These are phyloP conservation scores for Galerina marginata DNA, from an alignment of 768 basidiomycete species.

Conservation along the genomic window DNA sequence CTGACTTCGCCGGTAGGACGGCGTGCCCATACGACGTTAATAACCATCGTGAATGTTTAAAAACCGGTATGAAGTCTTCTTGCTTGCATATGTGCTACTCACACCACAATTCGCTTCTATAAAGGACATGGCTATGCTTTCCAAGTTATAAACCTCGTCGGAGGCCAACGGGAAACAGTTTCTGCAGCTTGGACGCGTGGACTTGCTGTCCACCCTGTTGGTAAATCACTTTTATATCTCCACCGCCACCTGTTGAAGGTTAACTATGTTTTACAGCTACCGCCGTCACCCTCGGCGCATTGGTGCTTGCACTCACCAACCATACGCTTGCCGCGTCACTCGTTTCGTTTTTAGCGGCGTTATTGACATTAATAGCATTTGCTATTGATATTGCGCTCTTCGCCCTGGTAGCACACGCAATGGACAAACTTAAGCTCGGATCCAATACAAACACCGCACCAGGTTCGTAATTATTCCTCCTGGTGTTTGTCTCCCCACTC, in stretches of 20 bases:
- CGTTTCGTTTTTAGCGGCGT: slow-evolving; percentile 69
- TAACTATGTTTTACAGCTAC: slow-evolving; percentile 37
- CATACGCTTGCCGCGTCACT: slow-evolving; percentile 67
- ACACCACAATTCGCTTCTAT: neutral
- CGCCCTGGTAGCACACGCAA: slow-evolving; percentile 61
- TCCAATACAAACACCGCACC: slow-evolving; percentile 60
- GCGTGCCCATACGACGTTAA: slow-evolving; percentile 56
- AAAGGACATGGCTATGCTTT: slow-evolving; percentile 64
- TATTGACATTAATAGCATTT: slow-evolving; percentile 73
- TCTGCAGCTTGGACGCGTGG: slow-evolving; percentile 72
- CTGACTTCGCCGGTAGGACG: slow-evolving; percentile 47
- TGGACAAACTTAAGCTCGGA: slow-evolving; percentile 53
- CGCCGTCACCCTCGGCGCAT: slow-evolving; percentile 67
- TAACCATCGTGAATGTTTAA: slow-evolving; percentile 16
- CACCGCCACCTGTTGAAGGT: neutral
- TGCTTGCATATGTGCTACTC: no score
- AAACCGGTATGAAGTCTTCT: slow-evolving; percentile 42
- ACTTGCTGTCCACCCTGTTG: slow-evolving; percentile 76
- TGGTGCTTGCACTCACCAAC: slow-evolving; percentile 64
- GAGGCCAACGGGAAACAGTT: slow-evolving; percentile 45
- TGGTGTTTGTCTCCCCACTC: neutral
- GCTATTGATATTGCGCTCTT: slow-evolving; percentile 78
- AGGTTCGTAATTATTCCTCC: slow-evolving; percentile 47
- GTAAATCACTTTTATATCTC: slow-evolving; percentile 42
- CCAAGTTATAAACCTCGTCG: slow-evolving; percentile 39